Evolutionary conservation across 108 stramenopile species (phyloP).

Genomic region (Conticribra weissflogii): DNA sequence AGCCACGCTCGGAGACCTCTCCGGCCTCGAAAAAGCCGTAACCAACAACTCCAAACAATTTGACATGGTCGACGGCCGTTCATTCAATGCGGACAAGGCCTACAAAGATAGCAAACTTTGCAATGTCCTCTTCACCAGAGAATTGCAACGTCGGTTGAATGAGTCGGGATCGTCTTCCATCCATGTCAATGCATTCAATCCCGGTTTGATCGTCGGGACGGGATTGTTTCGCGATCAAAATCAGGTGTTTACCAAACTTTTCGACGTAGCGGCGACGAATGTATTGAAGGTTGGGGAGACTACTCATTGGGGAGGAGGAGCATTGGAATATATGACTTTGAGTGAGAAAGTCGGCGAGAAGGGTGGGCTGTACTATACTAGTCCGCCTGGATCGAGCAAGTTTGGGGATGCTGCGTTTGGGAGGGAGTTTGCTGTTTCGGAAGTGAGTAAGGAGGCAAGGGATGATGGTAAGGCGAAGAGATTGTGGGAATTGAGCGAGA

Average conservation of each 20-base stretch:
- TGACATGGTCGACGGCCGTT: slow-evolving; percentile 88
- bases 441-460: slow-evolving; percentile 72
- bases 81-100: slow-evolving; percentile 88
- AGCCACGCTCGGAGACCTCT: slow-evolving; percentile 80
- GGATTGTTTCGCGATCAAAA: slow-evolving; percentile 90
- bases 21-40: slow-evolving; percentile 63
- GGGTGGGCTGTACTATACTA: slow-evolving; percentile 58
- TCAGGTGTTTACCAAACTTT: slow-evolving; percentile 77
- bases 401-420: slow-evolving; percentile 83
- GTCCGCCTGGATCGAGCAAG: slow-evolving; percentile 76
- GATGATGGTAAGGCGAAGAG: slow-evolving; percentile 74
- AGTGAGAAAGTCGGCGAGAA: slow-evolving; percentile 46
- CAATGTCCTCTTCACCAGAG: slow-evolving; percentile 86
- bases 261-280: slow-evolving; percentile 74
- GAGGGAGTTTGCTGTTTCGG: slow-evolving; percentile 55
- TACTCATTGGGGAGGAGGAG: slow-evolving; percentile 76
- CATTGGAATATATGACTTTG: slow-evolving; percentile 78
- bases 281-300: slow-evolving; percentile 72
- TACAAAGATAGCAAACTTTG: slow-evolving; percentile 91
- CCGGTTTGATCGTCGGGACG: slow-evolving; percentile 82
- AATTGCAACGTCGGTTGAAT: slow-evolving; percentile 68
- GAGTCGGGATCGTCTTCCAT: slow-evolving; percentile 52
- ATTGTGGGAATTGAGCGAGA: slow-evolving; percentile 78
- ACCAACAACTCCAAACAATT: slow-evolving; percentile 40
- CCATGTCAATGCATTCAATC: slow-evolving; percentile 74